Conservation (phyloP, 257 asterid genomes). For the Thymus mandschuricus region DNA sequence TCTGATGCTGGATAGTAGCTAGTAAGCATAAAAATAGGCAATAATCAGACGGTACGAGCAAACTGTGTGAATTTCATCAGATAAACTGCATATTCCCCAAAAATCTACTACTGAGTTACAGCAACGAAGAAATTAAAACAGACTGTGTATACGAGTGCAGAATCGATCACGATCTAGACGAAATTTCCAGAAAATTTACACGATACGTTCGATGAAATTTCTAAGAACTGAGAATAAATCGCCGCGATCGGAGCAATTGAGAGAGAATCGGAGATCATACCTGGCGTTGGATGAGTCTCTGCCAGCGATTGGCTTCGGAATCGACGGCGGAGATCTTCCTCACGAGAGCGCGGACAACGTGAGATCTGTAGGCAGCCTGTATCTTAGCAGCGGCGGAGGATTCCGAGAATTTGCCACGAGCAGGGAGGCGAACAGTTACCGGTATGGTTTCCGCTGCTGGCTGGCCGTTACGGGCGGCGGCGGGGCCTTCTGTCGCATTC, state of each 20-base stretch:
- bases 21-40: neutral
- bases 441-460: constrained; percentile 34
- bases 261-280: constrained; percentile 35
- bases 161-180: neutral
- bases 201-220: constrained; percentile 1
- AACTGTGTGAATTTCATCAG: neutral
- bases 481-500: constrained; percentile 46
- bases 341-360: constrained; percentile 60
- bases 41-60: neutral
- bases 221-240: neutral
- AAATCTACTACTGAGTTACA: neutral
- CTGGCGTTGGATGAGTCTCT: constrained; percentile 82
- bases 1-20: too few species aligned
- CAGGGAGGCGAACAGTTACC: constrained; percentile 35
- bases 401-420: constrained; percentile 29
- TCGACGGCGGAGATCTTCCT: constrained; percentile 70
- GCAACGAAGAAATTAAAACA: neutral
- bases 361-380: constrained; percentile 76
- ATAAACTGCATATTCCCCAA: neutral
- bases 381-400: constrained; percentile 61
- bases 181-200: neutral
- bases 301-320: constrained; percentile 74
- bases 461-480: constrained; percentile 33
- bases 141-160: neutral
- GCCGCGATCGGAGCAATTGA: neutral